Evolutionary conservation across 805 yeast species (phyloP), one percentile per base, ranked within the genome.

Genomic region (Spathaspora gorwiae): DNA sequence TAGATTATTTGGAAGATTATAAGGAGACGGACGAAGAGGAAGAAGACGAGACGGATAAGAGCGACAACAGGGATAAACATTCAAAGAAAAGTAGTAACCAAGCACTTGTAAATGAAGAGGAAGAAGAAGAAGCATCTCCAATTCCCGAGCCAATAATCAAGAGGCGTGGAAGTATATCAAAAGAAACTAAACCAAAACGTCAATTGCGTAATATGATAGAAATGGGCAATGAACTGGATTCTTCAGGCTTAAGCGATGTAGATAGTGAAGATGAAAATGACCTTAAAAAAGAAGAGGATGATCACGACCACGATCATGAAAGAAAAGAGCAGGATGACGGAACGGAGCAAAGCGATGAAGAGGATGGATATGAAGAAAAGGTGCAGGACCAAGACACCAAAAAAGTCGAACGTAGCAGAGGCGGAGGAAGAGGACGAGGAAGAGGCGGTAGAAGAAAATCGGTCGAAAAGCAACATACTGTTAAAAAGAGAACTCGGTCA

Each of bases 1-100:
- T 84, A 8, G 89, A 84, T 48, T 75, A 70, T 26, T 50, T 82
- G 19, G 89, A 78, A 47, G 67, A 67, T 39, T 47, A 35, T 4
- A 39, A 34, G 7, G 49, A 35, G n/a, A 42, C 35, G 2, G 43
- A 31, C 3, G 42, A 45, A 24, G 35, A 40, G 3, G 39, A 37
- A n/a, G 50, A 47, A 14, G 40, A 40, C 32, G 42, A 36, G 6
- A 44, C 34, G 8, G 40, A 35, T 4, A 37, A 24, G 6, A 45
- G 34, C 7, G 39, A 35, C 2, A 37, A 36, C 1, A 37, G 43
- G 11, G 44, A 42, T 14, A 42, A 31, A 35, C 42, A 38, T 12
- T 47, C 30, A 45, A 56, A 35, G 40, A 54, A 40, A 53, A 51
- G 42, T 45, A 57, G 37, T 49, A 60, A 32, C 41, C 54, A 48